Conservation (phyloP, 352 stramenopile genomes). For the Globisporangium acanthophoron region DNA sequence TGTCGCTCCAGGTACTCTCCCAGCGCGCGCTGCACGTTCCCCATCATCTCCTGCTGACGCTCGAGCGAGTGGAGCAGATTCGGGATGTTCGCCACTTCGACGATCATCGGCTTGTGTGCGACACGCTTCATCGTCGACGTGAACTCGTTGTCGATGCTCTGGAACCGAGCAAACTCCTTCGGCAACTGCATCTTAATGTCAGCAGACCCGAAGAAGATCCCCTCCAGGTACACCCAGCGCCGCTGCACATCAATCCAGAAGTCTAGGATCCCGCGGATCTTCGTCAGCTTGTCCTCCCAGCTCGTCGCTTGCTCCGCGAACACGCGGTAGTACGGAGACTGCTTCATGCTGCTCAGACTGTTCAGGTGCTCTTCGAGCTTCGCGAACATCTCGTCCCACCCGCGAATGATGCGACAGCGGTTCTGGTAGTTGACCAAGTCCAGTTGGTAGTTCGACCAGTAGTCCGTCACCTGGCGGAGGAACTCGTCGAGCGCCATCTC, state of each 20-base stretch:
- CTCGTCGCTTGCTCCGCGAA: slow-evolving; percentile 97
- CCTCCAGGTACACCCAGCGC: slow-evolving; percentile 99
- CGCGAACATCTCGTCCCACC: slow-evolving; percentile 99
- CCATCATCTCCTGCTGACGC: slow-evolving; percentile 96
- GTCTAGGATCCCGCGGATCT: slow-evolving; percentile 96
- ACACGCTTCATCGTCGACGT: slow-evolving; percentile 98
- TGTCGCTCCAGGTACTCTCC: slow-evolving; percentile 99
- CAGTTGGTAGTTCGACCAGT: slow-evolving; percentile 88
- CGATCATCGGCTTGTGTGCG: slow-evolving; percentile 93
- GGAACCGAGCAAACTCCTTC: slow-evolving; percentile 98
- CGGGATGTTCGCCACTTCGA: slow-evolving; percentile 91
- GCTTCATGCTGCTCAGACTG: slow-evolving; percentile 98
- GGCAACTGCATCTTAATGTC: slow-evolving; percentile 99
- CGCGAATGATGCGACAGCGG: slow-evolving; percentile 95
- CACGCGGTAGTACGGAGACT: slow-evolving; percentile 97
- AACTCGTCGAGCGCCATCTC: slow-evolving; percentile 99
- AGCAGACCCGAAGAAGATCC: slow-evolving; percentile 97
- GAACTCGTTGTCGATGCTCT: slow-evolving; percentile 98
- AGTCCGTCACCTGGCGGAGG: slow-evolving; percentile 91
- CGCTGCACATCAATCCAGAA: slow-evolving; percentile 99
- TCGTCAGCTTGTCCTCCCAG: slow-evolving; percentile 98
- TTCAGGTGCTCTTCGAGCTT: slow-evolving; percentile 99
- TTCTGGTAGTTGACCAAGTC: slow-evolving; percentile 93
- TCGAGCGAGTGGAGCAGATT: slow-evolving; percentile 92
- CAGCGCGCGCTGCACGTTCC: slow-evolving; percentile 99